Percentiles rank a stretch among this genome's conserved stretches.
These are phyloP conservation scores for Venturia effusa DNA, from an alignment of 2,329 filamentous ascomycete genomes.

Conservation along the genomic window DNA sequence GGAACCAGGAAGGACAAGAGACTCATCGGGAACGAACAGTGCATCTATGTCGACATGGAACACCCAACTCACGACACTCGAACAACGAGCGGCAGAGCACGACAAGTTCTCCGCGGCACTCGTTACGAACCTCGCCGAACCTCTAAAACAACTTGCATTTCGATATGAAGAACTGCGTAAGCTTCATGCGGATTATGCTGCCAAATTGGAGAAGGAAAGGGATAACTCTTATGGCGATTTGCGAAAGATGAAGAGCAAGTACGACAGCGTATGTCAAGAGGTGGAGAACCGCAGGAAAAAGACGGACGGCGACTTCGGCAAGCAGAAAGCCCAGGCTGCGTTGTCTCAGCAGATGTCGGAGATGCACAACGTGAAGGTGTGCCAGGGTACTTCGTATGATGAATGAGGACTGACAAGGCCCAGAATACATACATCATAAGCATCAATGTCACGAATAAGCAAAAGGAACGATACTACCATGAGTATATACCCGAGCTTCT, in stretches of 20 bases:
- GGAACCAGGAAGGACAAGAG: background rate
- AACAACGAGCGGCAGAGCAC: constrained; percentile 79
- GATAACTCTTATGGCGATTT: constrained; percentile 76
- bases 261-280: constrained; percentile 86
- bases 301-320: constrained; percentile 82
- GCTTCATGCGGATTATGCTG: constrained; percentile 77
- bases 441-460: constrained; percentile 94
- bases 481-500: constrained; percentile 91
- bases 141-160: constrained; percentile 60
- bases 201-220: constrained; percentile 79
- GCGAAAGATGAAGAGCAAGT: constrained; percentile 84
- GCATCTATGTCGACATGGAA: constrained; percentile 96
- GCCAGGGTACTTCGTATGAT: background rate
- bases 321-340: constrained; percentile 73
- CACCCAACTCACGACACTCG: constrained; percentile 82
- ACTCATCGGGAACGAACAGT: constrained; percentile 31
- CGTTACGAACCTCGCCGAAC: constrained; percentile 71
- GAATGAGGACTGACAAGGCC: constrained; percentile 17
- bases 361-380: constrained; percentile 83
- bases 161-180: constrained; percentile 90
- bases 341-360: constrained; percentile 89
- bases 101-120: constrained; percentile 74
- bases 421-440: constrained; percentile 90
- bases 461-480: constrained; percentile 95
- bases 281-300: constrained; percentile 93